Percentiles rank a stretch among this genome's conserved stretches.
phyloP scores from a whole-genome alignment of 177 flowering plant species.

The Tripterygium wilfordii region DNA sequence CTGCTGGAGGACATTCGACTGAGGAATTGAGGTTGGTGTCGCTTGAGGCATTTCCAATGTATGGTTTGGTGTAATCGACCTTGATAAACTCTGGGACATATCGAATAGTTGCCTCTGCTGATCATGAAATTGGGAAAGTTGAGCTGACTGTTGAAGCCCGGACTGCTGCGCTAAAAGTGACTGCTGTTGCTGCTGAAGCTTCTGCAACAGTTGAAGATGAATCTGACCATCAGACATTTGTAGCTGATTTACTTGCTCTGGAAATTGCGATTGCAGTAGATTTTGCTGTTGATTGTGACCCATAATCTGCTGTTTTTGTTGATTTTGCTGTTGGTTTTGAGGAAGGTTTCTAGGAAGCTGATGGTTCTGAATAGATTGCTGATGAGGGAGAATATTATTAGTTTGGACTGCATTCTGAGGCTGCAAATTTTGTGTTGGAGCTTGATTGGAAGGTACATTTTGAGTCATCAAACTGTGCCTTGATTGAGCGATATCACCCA shows the following conservation, averaged over 20 bases:
- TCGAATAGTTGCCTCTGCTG: conserved; percentile 64
- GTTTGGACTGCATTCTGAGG: conserved; percentile 36
- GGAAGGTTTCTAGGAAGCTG: conserved; percentile 41
- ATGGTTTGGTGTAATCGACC: conserved; percentile 25
- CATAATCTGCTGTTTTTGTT: conserved; percentile 22
- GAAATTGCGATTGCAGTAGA: conserved; percentile 26
- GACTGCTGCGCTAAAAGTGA: conserved; percentile 58
- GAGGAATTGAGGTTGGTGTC: conserved; percentile 34
- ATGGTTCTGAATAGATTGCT: conserved; percentile 34
- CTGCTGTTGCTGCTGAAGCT: conserved; percentile 78
- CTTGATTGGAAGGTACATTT: conserved; percentile 42
- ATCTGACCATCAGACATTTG: conserved; percentile 59
- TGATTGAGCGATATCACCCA: conserved; percentile 42
- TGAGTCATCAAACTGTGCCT: conserved; percentile 52
- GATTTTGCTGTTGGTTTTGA: conserved; percentile 33
- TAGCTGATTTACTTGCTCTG: conserved; percentile 46
- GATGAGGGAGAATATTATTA: conserved; percentile 37
- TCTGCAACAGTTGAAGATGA: conserved; percentile 73
- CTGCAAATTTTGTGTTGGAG: conserved; percentile 48
- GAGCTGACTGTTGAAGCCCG: conserved; percentile 40
- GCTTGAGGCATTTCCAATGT: conserved; percentile 30
- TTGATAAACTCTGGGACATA: conserved; percentile 51
- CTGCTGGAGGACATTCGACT: conserved; percentile 36
- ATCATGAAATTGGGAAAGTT: conserved; percentile 52
- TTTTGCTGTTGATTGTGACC: conserved; percentile 45